Conservation (phyloP, 257 asterid species). For the Misopates orontium region DNA sequence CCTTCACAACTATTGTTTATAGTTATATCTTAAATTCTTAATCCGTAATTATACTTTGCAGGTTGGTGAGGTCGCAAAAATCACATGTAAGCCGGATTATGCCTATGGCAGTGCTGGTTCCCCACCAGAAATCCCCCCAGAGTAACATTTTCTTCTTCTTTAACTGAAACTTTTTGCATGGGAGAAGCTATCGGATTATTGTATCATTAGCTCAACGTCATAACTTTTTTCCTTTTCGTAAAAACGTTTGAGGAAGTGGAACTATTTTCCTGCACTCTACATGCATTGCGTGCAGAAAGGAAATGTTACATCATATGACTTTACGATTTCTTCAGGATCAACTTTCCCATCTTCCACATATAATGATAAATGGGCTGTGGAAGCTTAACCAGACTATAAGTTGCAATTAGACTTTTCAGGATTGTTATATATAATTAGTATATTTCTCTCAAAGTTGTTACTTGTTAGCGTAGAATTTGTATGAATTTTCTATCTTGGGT, state of each 20-base stretch:
- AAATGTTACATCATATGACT: background rate
- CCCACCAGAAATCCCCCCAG: slow-evolving; percentile 94
- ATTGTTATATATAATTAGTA: background rate
- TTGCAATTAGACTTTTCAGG: background rate
- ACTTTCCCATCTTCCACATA: slow-evolving; percentile 9
- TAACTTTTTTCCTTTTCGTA: background rate
- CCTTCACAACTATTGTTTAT: slow-evolving; percentile 1
- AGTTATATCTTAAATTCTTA: slow-evolving; percentile 3
- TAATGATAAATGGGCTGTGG: background rate
- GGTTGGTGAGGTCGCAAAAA: slow-evolving; percentile 92
- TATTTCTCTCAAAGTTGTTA: too few species aligned
- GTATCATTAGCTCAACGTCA: background rate
- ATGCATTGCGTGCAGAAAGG: slow-evolving; percentile 4
- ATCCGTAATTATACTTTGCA: slow-evolving; percentile 34
- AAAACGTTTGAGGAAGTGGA: background rate
- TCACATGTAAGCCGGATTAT: slow-evolving; percentile 95
- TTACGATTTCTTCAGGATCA: background rate
- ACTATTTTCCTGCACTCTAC: background rate
- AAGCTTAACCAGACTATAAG: background rate
- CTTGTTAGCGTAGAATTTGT: too few species aligned
- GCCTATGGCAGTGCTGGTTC: slow-evolving; percentile 94
- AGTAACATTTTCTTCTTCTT: slow-evolving; percentile 43
- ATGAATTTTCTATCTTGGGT: too few species aligned
- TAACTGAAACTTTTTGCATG: background rate
- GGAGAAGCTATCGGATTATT: slow-evolving; percentile 9